Evolutionary conservation across 495 filamentous ascomycete species (phyloP).

Genomic region (Aspergillus funiculosus): DNA sequence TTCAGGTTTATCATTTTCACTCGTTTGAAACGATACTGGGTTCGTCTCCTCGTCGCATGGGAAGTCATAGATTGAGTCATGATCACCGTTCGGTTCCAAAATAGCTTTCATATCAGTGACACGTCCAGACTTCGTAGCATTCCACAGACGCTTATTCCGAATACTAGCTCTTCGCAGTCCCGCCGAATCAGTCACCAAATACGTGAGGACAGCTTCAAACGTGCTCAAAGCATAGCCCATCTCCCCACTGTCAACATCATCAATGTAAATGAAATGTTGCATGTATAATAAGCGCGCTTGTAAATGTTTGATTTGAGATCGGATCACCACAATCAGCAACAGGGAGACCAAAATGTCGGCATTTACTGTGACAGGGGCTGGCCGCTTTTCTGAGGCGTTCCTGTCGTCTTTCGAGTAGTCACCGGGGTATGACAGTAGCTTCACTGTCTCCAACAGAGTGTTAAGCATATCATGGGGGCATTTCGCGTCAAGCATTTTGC

Average conservation of each 20-base stretch:
- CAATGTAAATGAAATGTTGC: constrained; percentile 92
- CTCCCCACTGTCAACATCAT: constrained; percentile 95
- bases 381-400: constrained; percentile 51
- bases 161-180: constrained; percentile 76
- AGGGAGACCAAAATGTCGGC: constrained; percentile 93
- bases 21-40: constrained; percentile 36
- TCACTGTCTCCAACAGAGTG: constrained; percentile 78
- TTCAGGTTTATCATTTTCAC: constrained; percentile 36
- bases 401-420: constrained; percentile 32
- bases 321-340: constrained; percentile 85
- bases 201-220: constrained; percentile 89
- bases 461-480: constrained; percentile 95
- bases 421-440: constrained; percentile 61
- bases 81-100: constrained; percentile 60
- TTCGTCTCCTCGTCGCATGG: constrained; percentile 36
- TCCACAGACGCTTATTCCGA: constrained; percentile 83
- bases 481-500: constrained; percentile 74
- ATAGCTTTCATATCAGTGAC: constrained; percentile 69
- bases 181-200: constrained; percentile 77
- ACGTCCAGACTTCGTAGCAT: constrained; percentile 70
- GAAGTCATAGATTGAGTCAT: constrained; percentile 40
- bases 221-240: constrained; percentile 96
- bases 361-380: constrained; percentile 72
- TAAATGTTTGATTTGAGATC: constrained; percentile 81
- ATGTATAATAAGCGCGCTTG: constrained; percentile 87